These are phyloP conservation scores for Neurospora sp. DNA, from an alignment of 495 filamentous ascomycete species.

Conservation along the genomic window DNA sequence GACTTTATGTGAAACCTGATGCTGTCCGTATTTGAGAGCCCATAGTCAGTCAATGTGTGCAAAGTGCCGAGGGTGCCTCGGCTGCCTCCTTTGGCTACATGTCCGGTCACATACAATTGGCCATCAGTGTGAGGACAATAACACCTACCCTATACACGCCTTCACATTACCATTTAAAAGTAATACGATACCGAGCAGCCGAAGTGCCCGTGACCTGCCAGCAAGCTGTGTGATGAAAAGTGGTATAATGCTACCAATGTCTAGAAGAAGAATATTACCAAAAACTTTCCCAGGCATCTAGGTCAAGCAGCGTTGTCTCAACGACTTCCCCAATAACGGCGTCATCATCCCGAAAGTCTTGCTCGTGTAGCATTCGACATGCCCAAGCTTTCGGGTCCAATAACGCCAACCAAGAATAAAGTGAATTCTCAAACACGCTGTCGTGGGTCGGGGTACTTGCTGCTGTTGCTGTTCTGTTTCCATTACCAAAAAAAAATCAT, in stretches of 20 bases:
- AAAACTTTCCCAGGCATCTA: background rate
- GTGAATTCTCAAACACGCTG: background rate
- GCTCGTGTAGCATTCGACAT: no score
- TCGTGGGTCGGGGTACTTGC: background rate
- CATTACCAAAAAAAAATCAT: background rate
- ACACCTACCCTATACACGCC: no score
- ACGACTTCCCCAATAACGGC: background rate
- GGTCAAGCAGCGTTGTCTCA: background rate
- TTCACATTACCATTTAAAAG: no score
- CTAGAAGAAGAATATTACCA: background rate
- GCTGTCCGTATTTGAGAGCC: background rate
- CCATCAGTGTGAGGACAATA: no score
- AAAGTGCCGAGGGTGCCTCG: no score
- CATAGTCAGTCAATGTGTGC: background rate
- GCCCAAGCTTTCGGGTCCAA: background rate
- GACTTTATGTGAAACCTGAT: background rate
- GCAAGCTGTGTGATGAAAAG: background rate
- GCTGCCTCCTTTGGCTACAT: background rate
- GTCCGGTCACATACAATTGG: background rate
- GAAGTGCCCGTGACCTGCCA: no score
- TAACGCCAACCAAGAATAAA: background rate
- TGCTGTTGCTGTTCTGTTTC: background rate
- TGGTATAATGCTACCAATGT: background rate
- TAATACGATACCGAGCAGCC: no score
- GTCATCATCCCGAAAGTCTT: background rate